A percentile compares a stretch with the other conserved stretches of the same genome.
These are phyloP conservation scores for Colletotrichum sp. DNA, from an alignment of 2,329 filamentous ascomycete genomes.

Conservation along the genomic window DNA sequence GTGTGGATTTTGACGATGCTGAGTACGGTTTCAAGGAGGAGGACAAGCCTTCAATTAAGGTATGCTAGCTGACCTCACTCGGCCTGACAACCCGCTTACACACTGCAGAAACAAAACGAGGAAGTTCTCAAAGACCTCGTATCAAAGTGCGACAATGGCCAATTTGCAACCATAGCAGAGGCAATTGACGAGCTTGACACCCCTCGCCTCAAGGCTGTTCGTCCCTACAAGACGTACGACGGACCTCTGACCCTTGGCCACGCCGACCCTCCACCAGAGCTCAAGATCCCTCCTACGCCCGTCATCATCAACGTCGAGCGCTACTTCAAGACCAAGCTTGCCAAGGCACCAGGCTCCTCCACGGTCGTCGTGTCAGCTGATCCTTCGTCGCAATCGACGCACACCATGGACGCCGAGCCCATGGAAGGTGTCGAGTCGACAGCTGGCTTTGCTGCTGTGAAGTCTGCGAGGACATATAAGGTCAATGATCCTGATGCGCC, in stretches of 20 bases:
- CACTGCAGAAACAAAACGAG: slow-evolving; percentile 71
- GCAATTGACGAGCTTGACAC: slow-evolving; percentile 81
- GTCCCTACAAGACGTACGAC: slow-evolving; percentile 79
- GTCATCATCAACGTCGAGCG: slow-evolving; percentile 87
- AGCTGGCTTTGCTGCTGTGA: slow-evolving; percentile 69
- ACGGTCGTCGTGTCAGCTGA: slow-evolving; percentile 70
- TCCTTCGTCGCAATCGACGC: slow-evolving; percentile 52
- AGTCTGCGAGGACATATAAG: slow-evolving; percentile 78
- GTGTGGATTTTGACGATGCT: slow-evolving; percentile 90
- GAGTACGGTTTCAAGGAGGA: slow-evolving; percentile 94
- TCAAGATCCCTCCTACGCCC: slow-evolving; percentile 71
- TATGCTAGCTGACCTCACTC: slow-evolving; percentile 31
- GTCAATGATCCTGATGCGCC: slow-evolving; percentile 76
- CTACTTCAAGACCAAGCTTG: slow-evolving; percentile 85
- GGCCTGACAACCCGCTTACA: not conserved
- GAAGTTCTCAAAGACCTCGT: slow-evolving; percentile 66
- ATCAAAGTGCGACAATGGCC: slow-evolving; percentile 69
- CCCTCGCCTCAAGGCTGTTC: slow-evolving; percentile 77
- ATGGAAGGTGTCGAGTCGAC: slow-evolving; percentile 53
- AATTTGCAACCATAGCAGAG: slow-evolving; percentile 84
- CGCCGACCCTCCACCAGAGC: slow-evolving; percentile 16
- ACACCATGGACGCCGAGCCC: slow-evolving; percentile 50
- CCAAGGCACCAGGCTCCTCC: slow-evolving; percentile 76
- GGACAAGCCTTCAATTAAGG: slow-evolving; percentile 76
- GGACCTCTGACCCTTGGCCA: slow-evolving; percentile 83